Evolutionary conservation across 441 rosid genomes (phyloP).

Genomic region (Biscutella laevigata): DNA sequence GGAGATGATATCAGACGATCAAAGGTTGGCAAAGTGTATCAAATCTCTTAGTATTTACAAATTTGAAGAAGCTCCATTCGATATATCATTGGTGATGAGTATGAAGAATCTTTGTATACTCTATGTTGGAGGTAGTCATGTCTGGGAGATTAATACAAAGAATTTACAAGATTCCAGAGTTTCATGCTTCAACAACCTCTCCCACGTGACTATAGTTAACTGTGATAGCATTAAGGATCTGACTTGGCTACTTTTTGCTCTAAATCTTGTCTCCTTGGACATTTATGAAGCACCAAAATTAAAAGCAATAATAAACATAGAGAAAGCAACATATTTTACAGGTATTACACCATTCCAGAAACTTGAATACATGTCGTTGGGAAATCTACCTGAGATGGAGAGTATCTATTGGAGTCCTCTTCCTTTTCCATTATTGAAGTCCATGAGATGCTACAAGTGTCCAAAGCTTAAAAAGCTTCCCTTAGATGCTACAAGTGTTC

Average conservation of each 20-base stretch:
- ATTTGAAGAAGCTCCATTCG: not conserved
- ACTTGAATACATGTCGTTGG: not conserved
- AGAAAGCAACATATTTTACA: not conserved
- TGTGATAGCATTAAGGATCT: slow-evolving; percentile 12
- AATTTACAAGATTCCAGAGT: no score
- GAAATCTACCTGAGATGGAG: not conserved
- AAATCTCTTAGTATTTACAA: rapidly evolving
- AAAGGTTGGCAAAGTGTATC: not conserved
- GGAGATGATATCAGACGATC: not conserved
- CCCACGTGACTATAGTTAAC: rapidly evolving
- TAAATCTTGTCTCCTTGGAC: not conserved
- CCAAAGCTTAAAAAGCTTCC: slow-evolving; percentile 11
- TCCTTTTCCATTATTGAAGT: not conserved
- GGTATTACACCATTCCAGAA: slow-evolving; percentile 16
- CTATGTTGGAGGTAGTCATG: rapidly evolving
- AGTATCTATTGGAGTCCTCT: slow-evolving; percentile 10
- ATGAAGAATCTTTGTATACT: not conserved
- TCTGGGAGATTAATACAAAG: not conserved
- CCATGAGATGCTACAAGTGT: rapidly evolving
- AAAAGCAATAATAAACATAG: slow-evolving; percentile 2
- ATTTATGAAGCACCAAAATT: not conserved
- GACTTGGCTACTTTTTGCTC: slow-evolving; percentile 23
- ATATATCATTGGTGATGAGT: not conserved
- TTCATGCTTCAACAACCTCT: not conserved
- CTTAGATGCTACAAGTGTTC: not conserved